Conservation (phyloP, 2,329 filamentous ascomycete species). For the Diplodia corticola region DNA sequence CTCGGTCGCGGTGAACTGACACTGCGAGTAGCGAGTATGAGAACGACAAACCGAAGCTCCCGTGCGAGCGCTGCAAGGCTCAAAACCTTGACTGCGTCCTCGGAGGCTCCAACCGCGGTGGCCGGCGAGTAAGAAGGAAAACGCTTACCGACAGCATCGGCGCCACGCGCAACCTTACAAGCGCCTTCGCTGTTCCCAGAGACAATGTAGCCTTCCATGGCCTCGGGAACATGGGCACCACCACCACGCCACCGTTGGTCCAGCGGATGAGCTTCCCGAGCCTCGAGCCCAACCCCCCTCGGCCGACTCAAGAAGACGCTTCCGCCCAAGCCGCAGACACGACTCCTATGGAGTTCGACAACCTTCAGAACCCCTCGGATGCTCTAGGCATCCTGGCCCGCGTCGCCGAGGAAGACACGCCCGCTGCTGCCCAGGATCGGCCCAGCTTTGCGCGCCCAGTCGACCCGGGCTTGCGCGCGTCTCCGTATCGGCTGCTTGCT, state of each 20-base stretch:
- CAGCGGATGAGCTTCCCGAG: conserved; percentile 14
- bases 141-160: conserved; percentile 34
- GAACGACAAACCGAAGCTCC: conserved; percentile 49
- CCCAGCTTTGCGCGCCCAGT: conserved; percentile 23
- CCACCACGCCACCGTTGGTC: conserved; percentile 22
- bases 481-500: conserved; percentile 46
- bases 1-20: neutral
- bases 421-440: neutral
- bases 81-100: conserved; percentile 61
- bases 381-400: conserved; percentile 51
- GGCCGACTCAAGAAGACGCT: neutral
- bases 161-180: conserved; percentile 28
- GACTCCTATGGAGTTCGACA: conserved; percentile 38
- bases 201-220: conserved; percentile 39
- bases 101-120: conserved; percentile 60
- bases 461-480: conserved; percentile 31
- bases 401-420: conserved; percentile 41
- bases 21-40: conserved; percentile 36
- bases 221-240: conserved; percentile 40
- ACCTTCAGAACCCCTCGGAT: conserved; percentile 52
- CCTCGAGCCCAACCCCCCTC: conserved; percentile 10
- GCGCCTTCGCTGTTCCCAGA: conserved; percentile 23
- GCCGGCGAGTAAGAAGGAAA: conserved; percentile 56
- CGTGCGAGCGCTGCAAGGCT: conserved; percentile 59
- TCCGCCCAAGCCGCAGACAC: neutral